phyloP scores from a whole-genome alignment of 257 asterid species.

The Haberlea rhodopensis region DNA sequence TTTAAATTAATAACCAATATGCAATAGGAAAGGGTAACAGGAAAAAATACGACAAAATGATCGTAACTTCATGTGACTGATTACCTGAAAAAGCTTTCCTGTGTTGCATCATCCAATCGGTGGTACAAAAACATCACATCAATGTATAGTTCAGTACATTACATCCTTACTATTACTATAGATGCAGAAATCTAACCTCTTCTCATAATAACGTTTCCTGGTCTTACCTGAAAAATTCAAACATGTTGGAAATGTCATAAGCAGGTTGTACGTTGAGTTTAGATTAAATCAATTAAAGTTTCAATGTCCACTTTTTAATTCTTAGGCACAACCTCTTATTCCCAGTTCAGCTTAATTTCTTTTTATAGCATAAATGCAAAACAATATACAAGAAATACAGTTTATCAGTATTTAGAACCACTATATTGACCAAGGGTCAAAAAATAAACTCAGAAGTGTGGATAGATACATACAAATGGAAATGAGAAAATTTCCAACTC shows the following conservation, averaged over 20 bases:
- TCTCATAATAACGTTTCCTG: constrained; percentile 82
- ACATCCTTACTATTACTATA: constrained; percentile 22
- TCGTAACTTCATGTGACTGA: constrained; percentile 6
- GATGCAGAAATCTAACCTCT: constrained; percentile 56
- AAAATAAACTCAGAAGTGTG: neutral
- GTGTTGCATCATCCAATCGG: constrained; percentile 25
- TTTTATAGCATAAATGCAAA: no score
- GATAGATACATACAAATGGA: neutral
- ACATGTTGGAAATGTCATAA: constrained; percentile 22
- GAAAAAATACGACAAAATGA: neutral
- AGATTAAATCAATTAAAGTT: constrained; percentile 5
- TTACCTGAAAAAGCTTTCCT: constrained; percentile 92
- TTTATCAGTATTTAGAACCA: no score
- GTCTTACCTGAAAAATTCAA: constrained; percentile 59
- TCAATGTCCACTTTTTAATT: constrained; percentile 4
- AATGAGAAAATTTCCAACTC: neutral
- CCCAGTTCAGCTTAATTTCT: no score
- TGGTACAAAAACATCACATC: constrained; percentile 29
- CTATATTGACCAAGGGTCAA: no score
- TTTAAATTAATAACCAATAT: neutral
- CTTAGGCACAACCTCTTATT: neutral
- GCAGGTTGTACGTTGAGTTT: neutral
- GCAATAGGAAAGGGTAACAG: neutral
- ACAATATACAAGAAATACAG: no score
- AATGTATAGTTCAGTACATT: constrained; percentile 25